Evolutionary conservation across 2,329 filamentous ascomycete species (phyloP).

Genomic region (Nemania bipapillata): DNA sequence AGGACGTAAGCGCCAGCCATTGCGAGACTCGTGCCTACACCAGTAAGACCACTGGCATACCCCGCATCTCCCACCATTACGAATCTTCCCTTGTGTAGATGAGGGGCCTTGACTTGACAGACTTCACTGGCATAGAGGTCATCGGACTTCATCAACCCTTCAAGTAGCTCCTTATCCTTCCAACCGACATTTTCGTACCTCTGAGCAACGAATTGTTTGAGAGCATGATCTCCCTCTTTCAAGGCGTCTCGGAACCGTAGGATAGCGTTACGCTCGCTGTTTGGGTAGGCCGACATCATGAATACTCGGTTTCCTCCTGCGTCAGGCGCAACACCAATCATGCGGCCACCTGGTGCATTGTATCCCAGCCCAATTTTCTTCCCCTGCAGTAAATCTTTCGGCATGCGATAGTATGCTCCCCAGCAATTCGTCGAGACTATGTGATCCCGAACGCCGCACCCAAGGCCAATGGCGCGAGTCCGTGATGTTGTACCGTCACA

Average conservation of each 20-base stretch:
- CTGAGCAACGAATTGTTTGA: conserved; percentile 49
- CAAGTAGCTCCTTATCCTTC: conserved; percentile 54
- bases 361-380: conserved; percentile 53
- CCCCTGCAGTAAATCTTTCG: conserved; percentile 54
- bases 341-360: conserved; percentile 54
- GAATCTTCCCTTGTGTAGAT: conserved; percentile 54
- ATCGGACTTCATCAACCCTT: conserved; percentile 50
- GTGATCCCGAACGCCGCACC: conserved; percentile 54
- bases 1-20: conserved; percentile 59
- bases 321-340: conserved; percentile 52
- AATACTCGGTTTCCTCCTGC: conserved; percentile 50
- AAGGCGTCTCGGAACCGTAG: conserved; percentile 55
- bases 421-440: conserved; percentile 54
- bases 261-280: conserved; percentile 45
- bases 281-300: conserved; percentile 53
- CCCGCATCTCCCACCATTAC: conserved; percentile 58
- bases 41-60: conserved; percentile 56
- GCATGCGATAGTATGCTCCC: conserved; percentile 57
- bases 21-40: conserved; percentile 55
- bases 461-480: conserved; percentile 59
- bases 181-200: conserved; percentile 56
- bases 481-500: conserved; percentile 61
- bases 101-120: conserved; percentile 54
- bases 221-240: conserved; percentile 50
- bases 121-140: conserved; percentile 57